Conservation (phyloP, 2,329 filamentous ascomycete species). For the Zasmidium citrigriseum region DNA sequence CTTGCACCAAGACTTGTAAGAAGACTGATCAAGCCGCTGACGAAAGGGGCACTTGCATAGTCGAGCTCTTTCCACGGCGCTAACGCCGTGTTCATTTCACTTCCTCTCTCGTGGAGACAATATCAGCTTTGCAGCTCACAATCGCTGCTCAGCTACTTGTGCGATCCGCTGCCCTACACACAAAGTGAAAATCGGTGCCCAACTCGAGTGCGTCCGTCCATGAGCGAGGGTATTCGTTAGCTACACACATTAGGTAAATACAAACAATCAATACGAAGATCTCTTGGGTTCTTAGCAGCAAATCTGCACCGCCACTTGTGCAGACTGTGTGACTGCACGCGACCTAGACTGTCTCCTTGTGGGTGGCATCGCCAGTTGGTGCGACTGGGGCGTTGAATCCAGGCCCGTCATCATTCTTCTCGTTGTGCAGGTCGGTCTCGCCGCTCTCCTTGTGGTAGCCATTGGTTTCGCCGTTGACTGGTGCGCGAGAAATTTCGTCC, state of each 20-base stretch:
- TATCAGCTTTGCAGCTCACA: background rate
- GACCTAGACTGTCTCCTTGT: conserved; percentile 3
- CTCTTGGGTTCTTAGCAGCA: too few relatives aligned
- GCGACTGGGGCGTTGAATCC: background rate
- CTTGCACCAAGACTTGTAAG: too few relatives aligned
- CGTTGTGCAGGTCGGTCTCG: background rate
- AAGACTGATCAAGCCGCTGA: too few relatives aligned
- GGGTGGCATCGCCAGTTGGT: background rate
- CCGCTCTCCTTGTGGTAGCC: background rate
- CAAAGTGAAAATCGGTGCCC: too few relatives aligned
- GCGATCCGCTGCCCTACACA: too few relatives aligned
- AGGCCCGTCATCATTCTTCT: background rate
- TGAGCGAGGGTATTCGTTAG: conserved; percentile 2
- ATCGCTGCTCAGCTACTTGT: too few relatives aligned
- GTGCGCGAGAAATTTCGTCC: background rate
- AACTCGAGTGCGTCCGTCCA: background rate
- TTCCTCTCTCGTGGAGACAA: too few relatives aligned
- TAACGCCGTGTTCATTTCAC: too few relatives aligned
- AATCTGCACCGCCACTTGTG: background rate
- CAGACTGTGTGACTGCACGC: background rate
- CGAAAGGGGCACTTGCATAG: too few relatives aligned
- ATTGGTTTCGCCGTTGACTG: background rate
- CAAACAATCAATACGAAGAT: background rate
- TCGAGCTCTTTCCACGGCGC: too few relatives aligned
- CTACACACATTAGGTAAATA: background rate